Evolutionary conservation across 23 red algal genomes (phyloP).

Genomic region (Gracilaria caudata): DNA sequence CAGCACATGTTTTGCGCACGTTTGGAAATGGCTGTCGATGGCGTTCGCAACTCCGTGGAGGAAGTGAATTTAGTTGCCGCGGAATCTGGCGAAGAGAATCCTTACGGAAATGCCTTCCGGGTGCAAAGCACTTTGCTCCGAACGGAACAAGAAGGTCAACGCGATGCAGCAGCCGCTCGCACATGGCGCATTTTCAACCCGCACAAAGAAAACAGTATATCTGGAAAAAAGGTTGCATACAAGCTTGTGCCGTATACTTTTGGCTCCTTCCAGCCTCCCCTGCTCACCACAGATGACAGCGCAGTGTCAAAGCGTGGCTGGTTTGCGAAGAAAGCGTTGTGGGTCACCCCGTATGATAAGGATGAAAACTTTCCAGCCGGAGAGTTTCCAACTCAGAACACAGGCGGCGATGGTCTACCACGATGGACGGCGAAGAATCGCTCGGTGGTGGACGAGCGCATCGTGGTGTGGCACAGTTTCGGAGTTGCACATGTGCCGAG

Average conservation of each 20-base stretch:
- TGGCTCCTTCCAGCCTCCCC: constrained; percentile 15
- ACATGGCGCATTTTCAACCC: constrained; percentile 71
- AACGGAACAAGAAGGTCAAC: constrained; percentile 40
- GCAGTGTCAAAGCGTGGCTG: constrained; percentile 48
- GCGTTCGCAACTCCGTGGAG: constrained; percentile 47
- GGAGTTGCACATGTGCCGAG: constrained; percentile 83
- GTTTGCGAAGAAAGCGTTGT: constrained; percentile 74
- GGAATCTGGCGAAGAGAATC: constrained; percentile 5
- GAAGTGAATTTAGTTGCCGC: constrained; percentile 41
- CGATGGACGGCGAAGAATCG: constrained; percentile 53
- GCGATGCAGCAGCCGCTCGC: constrained; percentile 27
- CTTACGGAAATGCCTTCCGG: constrained; percentile 39
- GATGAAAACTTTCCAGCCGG: constrained; percentile 78
- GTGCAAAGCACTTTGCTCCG: constrained; percentile 10
- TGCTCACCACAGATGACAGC: constrained; percentile 62
- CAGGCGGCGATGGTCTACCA: constrained; percentile 57
- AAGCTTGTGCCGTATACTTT: constrained; percentile 71
- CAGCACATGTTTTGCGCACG: constrained; percentile 88
- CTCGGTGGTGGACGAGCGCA: constrained; percentile 43
- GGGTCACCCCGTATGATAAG: constrained; percentile 76
- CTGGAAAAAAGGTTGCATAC: constrained; percentile 72
- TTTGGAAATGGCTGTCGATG: constrained; percentile 85
- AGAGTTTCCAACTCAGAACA: constrained; percentile 72
- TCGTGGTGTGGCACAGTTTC: constrained; percentile 88
- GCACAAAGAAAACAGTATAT: constrained; percentile 51